phyloP scores from a whole-genome alignment of 441 rosid genomes.

The Croton laevigatus region DNA sequence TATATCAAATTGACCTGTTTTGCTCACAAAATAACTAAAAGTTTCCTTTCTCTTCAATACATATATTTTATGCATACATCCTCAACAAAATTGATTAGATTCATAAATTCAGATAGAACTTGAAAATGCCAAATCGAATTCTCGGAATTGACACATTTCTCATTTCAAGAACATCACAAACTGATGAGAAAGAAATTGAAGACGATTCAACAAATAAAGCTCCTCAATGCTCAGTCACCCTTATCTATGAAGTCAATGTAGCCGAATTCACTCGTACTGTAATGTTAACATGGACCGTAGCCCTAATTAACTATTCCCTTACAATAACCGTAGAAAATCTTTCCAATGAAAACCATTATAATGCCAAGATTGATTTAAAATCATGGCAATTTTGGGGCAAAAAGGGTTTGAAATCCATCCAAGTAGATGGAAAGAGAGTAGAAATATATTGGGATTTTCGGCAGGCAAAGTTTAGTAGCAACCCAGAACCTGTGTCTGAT shows the following conservation, averaged over 20 bases:
- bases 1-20: too few relatives aligned
- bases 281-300: conserved; percentile 61
- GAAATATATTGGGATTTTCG: conserved; percentile 77
- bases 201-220: conserved; percentile 23
- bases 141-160: conserved; percentile 16
- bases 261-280: conserved; percentile 39
- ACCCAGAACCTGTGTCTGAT: conserved; percentile 61
- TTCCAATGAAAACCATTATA: conserved; percentile 33
- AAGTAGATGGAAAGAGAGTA: conserved; percentile 39
- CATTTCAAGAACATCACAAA: conserved; percentile 18
- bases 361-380: conserved; percentile 60
- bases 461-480: conserved; percentile 50
- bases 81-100: too few relatives aligned
- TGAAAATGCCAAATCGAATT: conserved; percentile 23
- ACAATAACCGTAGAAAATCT: conserved; percentile 44
- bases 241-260: conserved; percentile 44
- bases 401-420: conserved; percentile 64
- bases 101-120: not conserved
- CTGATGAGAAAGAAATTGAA: conserved; percentile 26
- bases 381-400: conserved; percentile 72
- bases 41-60: too few relatives aligned
- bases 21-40: too few relatives aligned
- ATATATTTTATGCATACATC: too few relatives aligned
- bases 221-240: conserved; percentile 39
- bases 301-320: conserved; percentile 45